phyloP scores from a whole-genome alignment of 2,329 filamentous ascomycete species.

The Didymella glomerata region DNA sequence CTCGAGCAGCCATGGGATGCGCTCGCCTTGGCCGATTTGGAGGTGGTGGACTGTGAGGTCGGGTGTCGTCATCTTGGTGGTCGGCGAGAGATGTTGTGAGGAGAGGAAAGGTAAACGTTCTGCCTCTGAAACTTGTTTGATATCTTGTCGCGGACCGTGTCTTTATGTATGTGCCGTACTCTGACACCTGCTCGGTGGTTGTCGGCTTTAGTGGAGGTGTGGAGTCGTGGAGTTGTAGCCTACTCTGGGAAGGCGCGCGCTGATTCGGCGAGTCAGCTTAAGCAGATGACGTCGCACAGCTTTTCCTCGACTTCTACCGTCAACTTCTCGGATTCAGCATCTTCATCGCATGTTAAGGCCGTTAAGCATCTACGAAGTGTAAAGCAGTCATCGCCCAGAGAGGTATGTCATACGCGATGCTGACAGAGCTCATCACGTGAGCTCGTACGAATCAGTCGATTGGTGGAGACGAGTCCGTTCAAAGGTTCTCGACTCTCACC shows the following conservation, averaged over 20 bases:
- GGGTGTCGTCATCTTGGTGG: slow-evolving; percentile 29
- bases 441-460: slow-evolving; percentile 11
- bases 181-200: slow-evolving; percentile 3
- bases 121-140: neutral
- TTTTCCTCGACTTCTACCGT: neutral
- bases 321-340: neutral
- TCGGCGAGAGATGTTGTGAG: neutral
- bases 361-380: slow-evolving; percentile 7
- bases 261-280: slow-evolving; percentile 7
- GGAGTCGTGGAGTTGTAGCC: slow-evolving; percentile 5
- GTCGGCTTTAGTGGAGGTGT: slow-evolving; percentile 13
- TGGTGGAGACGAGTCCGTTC: slow-evolving; percentile 1
- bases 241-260: slow-evolving; percentile 1
- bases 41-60: slow-evolving; percentile 50
- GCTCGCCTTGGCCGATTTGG: slow-evolving; percentile 67
- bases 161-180: slow-evolving; percentile 4
- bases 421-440: slow-evolving; percentile 18
- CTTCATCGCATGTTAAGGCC: neutral
- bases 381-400: neutral
- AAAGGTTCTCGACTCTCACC: slow-evolving; percentile 5
- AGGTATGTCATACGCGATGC: slow-evolving; percentile 1
- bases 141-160: slow-evolving; percentile 1
- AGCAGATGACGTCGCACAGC: neutral
- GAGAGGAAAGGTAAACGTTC: fast-evolving
- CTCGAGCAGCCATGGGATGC: slow-evolving; percentile 71